A percentile compares a stretch with the other conserved stretches of the same genome.
phyloP scores from a whole-genome alignment of 768 basidiomycete species.

The Podaxis rugospora region DNA sequence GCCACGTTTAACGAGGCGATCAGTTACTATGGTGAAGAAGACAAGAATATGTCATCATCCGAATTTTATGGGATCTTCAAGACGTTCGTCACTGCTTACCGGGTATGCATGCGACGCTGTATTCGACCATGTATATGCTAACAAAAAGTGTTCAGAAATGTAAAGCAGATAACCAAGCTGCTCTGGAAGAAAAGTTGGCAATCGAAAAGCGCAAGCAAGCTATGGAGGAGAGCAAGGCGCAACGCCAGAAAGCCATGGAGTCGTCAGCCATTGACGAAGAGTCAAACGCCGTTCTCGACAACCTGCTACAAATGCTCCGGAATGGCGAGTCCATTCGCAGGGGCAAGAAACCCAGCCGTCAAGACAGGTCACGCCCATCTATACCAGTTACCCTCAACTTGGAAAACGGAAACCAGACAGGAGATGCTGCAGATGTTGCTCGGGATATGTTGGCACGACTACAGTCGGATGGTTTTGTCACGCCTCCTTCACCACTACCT shows the following conservation, averaged over 20 bases:
- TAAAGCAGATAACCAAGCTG: slow-evolving; percentile 70
- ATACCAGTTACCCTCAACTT: slow-evolving; percentile 30
- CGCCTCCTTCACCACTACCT: slow-evolving; percentile 47
- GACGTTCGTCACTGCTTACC: slow-evolving; percentile 93
- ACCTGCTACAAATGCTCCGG: slow-evolving; percentile 64
- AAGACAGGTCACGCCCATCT: slow-evolving; percentile 23
- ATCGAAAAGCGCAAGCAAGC: slow-evolving; percentile 66
- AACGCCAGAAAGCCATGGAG: slow-evolving; percentile 45
- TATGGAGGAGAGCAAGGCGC: slow-evolving; percentile 57
- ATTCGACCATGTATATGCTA: background rate
- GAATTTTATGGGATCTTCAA: slow-evolving; percentile 98
- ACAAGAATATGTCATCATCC: slow-evolving; percentile 76
- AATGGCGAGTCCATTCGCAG: slow-evolving; percentile 65
- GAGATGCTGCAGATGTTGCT: slow-evolving; percentile 56
- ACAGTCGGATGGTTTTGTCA: slow-evolving; percentile 64
- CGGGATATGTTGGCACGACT: slow-evolving; percentile 73
- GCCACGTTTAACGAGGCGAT: slow-evolving; percentile 81
- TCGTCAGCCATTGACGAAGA: slow-evolving; percentile 35
- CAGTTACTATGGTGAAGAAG: slow-evolving; percentile 91
- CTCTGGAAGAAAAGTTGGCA: slow-evolving; percentile 66
- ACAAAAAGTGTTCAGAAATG: slow-evolving; percentile 64
- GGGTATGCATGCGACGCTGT: slow-evolving; percentile 37
- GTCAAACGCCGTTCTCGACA: slow-evolving; percentile 64
- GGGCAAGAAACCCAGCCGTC: slow-evolving; percentile 44
- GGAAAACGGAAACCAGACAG: slow-evolving; percentile 27